These are phyloP conservation scores for Teratosphaeria zuluensis DNA, from an alignment of 2,329 filamentous ascomycete genomes.

Conservation along the genomic window DNA sequence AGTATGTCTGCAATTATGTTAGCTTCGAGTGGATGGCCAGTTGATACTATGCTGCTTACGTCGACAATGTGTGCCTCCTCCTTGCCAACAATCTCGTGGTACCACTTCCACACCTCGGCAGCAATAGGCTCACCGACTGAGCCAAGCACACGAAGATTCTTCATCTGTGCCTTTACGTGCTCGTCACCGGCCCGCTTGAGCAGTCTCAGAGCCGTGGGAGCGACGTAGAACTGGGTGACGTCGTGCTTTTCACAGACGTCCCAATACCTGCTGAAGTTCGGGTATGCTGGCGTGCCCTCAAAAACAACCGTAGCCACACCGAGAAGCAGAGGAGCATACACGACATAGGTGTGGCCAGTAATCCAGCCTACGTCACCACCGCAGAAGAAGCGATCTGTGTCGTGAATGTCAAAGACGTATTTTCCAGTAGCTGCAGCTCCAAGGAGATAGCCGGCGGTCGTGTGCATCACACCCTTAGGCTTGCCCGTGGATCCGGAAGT, in stretches of 20 bases:
- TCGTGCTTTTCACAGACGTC: conserved; percentile 92
- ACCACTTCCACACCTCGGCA: conserved; percentile 99
- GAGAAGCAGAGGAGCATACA: conserved; percentile 87
- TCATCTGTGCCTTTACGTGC: conserved; percentile 83
- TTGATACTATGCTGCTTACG: conserved; percentile 47
- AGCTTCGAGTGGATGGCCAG: conserved; percentile 3
- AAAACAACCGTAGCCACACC: conserved; percentile 94
- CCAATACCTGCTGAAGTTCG: conserved; percentile 98
- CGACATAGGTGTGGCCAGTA: conserved; percentile 95
- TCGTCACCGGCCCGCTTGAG: conserved; percentile 93
- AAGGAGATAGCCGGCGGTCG: conserved; percentile 87
- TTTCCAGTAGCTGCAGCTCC: conserved; percentile 90
- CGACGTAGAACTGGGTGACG: conserved; percentile 97
- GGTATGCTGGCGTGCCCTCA: conserved; percentile 94
- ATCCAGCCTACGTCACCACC: conserved; percentile 99
- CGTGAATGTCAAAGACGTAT: conserved; percentile 97
- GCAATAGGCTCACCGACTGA: conserved; percentile 97
- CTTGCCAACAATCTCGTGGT: conserved; percentile 89
- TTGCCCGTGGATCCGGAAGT: conserved; percentile 97
- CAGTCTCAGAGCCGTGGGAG: conserved; percentile 82
- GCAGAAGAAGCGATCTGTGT: conserved; percentile 89
- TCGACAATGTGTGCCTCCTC: conserved; percentile 89
- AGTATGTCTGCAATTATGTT: conserved; percentile 67
- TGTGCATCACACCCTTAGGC: conserved; percentile 98
- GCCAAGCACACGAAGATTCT: conserved; percentile 77